Evolutionary conservation across 2,329 filamentous ascomycete species (phyloP).

Genomic region (Ilyonectria sp.): DNA sequence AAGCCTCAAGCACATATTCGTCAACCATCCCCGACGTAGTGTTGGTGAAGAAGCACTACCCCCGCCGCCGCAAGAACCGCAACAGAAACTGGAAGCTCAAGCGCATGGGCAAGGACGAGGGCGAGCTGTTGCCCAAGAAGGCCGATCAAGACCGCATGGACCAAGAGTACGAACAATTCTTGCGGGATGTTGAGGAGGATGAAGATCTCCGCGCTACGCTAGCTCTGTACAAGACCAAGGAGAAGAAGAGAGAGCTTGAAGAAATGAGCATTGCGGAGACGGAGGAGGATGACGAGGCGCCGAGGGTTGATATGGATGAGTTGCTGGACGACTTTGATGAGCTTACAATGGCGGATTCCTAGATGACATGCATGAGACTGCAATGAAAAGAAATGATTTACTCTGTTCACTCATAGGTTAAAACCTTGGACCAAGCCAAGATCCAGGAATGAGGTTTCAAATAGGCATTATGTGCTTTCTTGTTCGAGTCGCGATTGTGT

Average conservation of each 20-base stretch:
- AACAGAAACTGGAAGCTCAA: constrained; percentile 93
- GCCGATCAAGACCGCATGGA: constrained; percentile 91
- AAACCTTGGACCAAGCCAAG: neutral
- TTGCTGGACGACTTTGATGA: constrained; percentile 95
- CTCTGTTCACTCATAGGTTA: constrained; percentile 5
- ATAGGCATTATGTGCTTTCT: neutral
- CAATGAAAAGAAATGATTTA: constrained; percentile 45
- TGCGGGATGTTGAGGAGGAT: constrained; percentile 97
- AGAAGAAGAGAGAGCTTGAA: constrained; percentile 67
- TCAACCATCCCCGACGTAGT: constrained; percentile 91
- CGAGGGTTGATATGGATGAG: constrained; percentile 83
- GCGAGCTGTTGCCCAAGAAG: constrained; percentile 88
- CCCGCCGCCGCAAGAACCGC: constrained; percentile 84
- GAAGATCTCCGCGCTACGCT: constrained; percentile 87
- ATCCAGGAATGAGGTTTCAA: neutral
- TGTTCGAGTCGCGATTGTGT: neutral
- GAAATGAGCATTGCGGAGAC: constrained; percentile 79
- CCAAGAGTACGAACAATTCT: constrained; percentile 96
- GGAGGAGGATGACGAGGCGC: constrained; percentile 76
- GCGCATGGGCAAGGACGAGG: constrained; percentile 92
- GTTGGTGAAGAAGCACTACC: constrained; percentile 97
- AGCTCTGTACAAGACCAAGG: constrained; percentile 84
- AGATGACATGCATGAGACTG: constrained; percentile 53
- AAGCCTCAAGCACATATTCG: constrained; percentile 81
- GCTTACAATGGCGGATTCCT: constrained; percentile 62